Evolutionary conservation across 768 basidiomycete species (phyloP), one percentile per base, ranked within the genome.

Genomic region (Macrolepiota dolichaula): DNA sequence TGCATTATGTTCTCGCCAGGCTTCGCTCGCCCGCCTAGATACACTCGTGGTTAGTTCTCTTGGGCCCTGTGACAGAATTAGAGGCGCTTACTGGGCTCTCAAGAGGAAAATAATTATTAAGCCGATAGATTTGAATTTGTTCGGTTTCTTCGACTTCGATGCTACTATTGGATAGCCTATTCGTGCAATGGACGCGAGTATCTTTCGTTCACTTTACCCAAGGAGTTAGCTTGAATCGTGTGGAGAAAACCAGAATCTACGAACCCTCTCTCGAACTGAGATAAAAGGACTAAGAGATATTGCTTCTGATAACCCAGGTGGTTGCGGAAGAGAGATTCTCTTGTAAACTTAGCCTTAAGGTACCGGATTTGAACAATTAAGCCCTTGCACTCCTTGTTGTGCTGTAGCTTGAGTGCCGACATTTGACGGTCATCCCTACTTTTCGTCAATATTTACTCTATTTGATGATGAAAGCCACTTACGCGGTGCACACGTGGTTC

Each of bases 351-450:
- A 57, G 91, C 89, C 72, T 98, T 96, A 66, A 98, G 80, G 73
- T 97, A 98, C 44, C 81, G 83, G 61, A 97, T 94, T 72, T 97
- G 94, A 7, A 92, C 85, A 52, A 98, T 86, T 19, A 98, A 77
- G 9, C 94, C 93, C 69, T 94, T 95, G 77, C 91, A 90, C 70
- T 98, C 94, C 63, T 85, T 84, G 64, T 90, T 92, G 70, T 94
- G 92, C 71, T 85, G 87, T 2, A 75, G 66, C 64, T 81, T 86
- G 64, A 92, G 68, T 12, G 77, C 75, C 2, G 78, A 77, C 4
- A 92, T 64, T 67, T 86, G 82, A 15, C 66, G 68, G 4, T 81
- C 79, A 62, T 89, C 84, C 19, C 87, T 88, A 59, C 27, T 57
- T 38, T 10, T 55, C 27, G 54, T 62, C 24, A 64, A 29, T 15